Evolutionary conservation across 495 filamentous ascomycete genomes (phyloP).

Genomic region (Penicillium paxilli): DNA sequence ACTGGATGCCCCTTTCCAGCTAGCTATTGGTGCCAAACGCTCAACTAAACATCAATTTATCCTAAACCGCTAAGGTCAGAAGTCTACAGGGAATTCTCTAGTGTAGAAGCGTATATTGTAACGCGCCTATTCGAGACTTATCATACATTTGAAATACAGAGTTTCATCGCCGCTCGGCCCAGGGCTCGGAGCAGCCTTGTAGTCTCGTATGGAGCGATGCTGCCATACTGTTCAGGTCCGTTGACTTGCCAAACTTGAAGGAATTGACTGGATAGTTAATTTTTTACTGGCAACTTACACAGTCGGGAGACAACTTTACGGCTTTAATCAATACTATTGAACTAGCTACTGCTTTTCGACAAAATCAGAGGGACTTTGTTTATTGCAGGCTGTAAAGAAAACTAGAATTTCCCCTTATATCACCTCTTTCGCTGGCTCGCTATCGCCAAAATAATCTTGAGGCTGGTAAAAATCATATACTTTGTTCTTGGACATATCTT

Average conservation of each 20-base stretch:
- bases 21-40: neutral
- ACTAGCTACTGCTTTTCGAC: neutral
- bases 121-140: neutral
- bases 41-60: neutral
- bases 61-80: neutral
- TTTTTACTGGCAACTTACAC: neutral
- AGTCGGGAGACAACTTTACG: neutral
- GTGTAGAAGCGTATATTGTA: neutral
- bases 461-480: neutral
- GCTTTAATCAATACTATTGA: neutral
- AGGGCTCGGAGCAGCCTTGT: neutral
- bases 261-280: neutral
- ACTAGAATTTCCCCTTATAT: neutral
- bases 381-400: neutral
- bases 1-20: neutral
- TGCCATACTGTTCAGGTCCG: neutral
- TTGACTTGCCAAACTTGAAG: neutral
- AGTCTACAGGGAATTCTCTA: neutral
- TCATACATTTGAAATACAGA: neutral
- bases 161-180: neutral
- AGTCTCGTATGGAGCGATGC: neutral
- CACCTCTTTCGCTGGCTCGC: neutral
- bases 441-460: neutral
- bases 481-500: neutral
- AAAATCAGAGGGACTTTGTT: neutral